Percentiles rank a stretch among this genome's conserved stretches.
phyloP scores from a whole-genome alignment of 1,139 yeast genomes.

The Sugiyamaella sp. region DNA sequence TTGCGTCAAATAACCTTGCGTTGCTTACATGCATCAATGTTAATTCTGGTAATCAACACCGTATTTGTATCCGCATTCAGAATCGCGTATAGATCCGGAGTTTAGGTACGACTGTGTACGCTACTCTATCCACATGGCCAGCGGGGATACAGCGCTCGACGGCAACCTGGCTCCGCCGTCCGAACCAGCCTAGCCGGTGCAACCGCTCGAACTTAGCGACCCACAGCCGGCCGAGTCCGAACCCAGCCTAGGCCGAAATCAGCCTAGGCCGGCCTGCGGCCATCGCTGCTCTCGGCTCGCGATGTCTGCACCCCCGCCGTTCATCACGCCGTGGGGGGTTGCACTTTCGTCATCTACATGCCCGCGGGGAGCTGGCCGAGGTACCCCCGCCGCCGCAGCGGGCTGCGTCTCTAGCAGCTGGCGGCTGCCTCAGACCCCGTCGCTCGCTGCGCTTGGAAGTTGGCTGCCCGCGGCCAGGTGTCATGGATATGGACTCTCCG shows the following conservation, averaged over 20 bases:
- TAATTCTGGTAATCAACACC: slow-evolving; percentile 1
- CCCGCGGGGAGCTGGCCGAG: background rate
- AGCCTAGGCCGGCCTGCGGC: too few species aligned
- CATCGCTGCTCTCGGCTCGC: too few species aligned
- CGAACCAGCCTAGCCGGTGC: too few species aligned
- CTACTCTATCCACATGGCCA: background rate
- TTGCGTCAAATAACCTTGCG: slow-evolving; percentile 6
- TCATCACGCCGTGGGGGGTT: background rate
- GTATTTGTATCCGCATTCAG: slow-evolving; percentile 2
- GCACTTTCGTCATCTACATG: background rate
- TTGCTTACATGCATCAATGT: background rate
- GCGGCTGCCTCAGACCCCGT: too few species aligned
- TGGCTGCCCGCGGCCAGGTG: too few species aligned
- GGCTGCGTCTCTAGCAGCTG: background rate
- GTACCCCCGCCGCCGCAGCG: background rate
- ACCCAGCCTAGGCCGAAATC: too few species aligned
- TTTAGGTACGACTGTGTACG: background rate
- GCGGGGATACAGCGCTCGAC: too few species aligned
- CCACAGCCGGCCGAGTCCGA: too few species aligned
- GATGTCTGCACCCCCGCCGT: background rate
- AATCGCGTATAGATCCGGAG: slow-evolving; percentile 1
- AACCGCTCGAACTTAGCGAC: too few species aligned
- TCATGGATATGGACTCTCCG: too few species aligned
- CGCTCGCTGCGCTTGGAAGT: too few species aligned
- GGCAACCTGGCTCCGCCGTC: too few species aligned